Conservation (phyloP, 306 rosid genomes). For the Albizia julibrissin region DNA sequence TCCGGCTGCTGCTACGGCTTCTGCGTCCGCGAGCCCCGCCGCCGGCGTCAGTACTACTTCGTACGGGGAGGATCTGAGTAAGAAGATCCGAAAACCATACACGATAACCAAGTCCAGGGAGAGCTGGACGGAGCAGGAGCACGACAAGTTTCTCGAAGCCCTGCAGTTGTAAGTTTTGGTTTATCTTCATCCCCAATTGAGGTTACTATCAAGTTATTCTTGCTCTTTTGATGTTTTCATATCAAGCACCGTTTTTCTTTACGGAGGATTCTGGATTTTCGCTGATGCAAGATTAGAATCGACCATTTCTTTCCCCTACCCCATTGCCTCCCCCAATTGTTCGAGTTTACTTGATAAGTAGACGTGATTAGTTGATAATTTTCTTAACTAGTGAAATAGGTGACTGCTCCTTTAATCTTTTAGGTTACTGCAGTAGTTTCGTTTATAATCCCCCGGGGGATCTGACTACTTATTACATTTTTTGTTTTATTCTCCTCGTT, state of each 20-base stretch:
- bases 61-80: conserved; percentile 52
- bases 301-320: background rate
- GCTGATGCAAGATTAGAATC: background rate
- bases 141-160: conserved; percentile 97
- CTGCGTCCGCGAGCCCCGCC: conserved; percentile 4
- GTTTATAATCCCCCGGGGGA: background rate
- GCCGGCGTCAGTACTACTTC: conserved; percentile 10
- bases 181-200: background rate
- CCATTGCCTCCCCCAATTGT: background rate
- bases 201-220: background rate
- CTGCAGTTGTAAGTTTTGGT: conserved; percentile 74
- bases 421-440: background rate
- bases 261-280: background rate
- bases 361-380: background rate
- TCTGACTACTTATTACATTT: background rate
- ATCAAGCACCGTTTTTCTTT: background rate
- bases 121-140: conserved; percentile 98
- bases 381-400: background rate
- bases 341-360: background rate
- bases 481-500: background rate
- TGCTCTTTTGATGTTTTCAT: background rate
- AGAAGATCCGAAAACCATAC: conserved; percentile 89
- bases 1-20: background rate
- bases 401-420: background rate
- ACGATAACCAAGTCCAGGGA: conserved; percentile 93